Conservation (phyloP, 1,284 basidiomycete genomes). For the Ceratobasidium sp. region DNA sequence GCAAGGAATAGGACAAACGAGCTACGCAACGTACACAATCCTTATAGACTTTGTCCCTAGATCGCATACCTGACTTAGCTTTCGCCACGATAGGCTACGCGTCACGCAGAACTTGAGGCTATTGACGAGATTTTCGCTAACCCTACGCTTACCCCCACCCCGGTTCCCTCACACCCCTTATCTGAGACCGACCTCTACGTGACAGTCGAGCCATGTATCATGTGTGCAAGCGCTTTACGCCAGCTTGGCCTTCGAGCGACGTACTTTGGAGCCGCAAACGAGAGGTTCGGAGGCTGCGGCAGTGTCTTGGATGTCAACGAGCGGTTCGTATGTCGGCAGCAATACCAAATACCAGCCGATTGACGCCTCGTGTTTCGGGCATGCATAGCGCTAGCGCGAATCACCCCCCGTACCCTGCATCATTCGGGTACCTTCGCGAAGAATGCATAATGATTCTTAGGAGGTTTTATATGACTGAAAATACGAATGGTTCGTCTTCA, state of each 20-base stretch:
- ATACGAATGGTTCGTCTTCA: conserved; percentile 80
- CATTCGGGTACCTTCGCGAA: conserved; percentile 88
- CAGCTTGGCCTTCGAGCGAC: conserved; percentile 94
- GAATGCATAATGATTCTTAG: conserved; percentile 96
- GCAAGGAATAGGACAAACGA: conserved; percentile 97
- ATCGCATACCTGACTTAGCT: neutral
- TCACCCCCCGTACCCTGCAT: conserved; percentile 82
- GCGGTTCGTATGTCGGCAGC: conserved; percentile 65
- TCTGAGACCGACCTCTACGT: conserved; percentile 92
- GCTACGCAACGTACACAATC: conserved; percentile 80
- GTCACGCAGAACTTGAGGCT: conserved; percentile 98
- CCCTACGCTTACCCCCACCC: conserved; percentile 68
- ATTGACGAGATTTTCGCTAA: conserved; percentile 90
- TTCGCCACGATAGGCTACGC: conserved; percentile 77
- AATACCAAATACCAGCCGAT: neutral
- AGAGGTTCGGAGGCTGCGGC: conserved; percentile 97
- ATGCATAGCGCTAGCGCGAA: conserved; percentile 71
- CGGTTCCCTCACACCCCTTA: conserved; percentile 71
- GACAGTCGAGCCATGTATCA: conserved; percentile 99
- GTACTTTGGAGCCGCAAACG: conserved; percentile 95
- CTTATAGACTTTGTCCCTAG: conserved; percentile 18
- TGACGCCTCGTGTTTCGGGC: neutral
- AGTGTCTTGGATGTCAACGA: conserved; percentile 92
- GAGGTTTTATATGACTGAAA: conserved; percentile 96
- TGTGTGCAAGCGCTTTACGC: conserved; percentile 96